Conservation (phyloP, 2,329 filamentous ascomycete species). For the Scytalidium lignicola region DNA sequence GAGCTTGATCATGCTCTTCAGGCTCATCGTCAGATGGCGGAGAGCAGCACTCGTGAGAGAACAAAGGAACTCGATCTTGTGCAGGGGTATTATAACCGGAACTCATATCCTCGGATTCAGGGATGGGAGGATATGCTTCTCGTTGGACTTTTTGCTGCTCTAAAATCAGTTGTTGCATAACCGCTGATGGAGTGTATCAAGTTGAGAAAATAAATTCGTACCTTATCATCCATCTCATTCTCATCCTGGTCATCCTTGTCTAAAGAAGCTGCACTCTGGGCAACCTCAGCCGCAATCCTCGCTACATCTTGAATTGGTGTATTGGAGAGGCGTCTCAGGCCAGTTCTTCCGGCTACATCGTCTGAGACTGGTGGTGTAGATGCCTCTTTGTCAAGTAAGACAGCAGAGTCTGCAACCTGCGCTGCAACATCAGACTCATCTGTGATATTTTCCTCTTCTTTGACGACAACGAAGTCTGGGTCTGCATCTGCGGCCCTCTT, state of each 20-base stretch:
- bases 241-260: constrained; percentile 23
- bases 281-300: constrained; percentile 39
- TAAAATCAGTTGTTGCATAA: background rate
- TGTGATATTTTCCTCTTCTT: constrained; percentile 16
- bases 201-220: background rate
- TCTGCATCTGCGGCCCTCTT: constrained; percentile 27
- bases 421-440: constrained; percentile 21
- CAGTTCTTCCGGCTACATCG: constrained; percentile 27
- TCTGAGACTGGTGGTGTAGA: constrained; percentile 29
- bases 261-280: constrained; percentile 35
- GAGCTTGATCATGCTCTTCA: constrained; percentile 3
- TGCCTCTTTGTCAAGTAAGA: constrained; percentile 22
- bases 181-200: background rate
- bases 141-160: background rate
- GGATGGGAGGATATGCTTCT: background rate
- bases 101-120: background rate
- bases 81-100: constrained; percentile 16
- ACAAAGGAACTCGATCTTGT: constrained; percentile 24
- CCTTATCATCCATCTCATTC: constrained; percentile 10
- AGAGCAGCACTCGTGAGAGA: constrained; percentile 21
- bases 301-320: constrained; percentile 38
- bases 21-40: constrained; percentile 1
- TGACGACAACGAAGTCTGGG: constrained; percentile 27
- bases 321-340: constrained; percentile 29
- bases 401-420: constrained; percentile 22